These are phyloP conservation scores for Colletotrichum eleusines DNA, from an alignment of 2,329 filamentous ascomycete species.

Conservation along the genomic window DNA sequence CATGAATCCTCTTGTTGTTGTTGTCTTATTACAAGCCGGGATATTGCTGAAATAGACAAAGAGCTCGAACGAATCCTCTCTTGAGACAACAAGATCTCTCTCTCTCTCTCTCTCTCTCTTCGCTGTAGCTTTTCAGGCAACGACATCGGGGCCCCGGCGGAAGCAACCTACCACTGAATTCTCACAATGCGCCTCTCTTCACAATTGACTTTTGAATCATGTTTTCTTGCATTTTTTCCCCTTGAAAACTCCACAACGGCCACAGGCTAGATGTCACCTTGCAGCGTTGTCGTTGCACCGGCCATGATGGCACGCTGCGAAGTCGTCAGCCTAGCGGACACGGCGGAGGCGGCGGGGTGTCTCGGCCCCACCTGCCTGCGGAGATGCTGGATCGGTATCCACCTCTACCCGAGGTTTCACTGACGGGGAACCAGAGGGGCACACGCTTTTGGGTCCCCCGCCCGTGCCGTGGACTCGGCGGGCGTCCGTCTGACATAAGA, in stretches of 20 bases:
- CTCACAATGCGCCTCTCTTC: too few species aligned
- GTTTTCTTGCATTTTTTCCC: background rate
- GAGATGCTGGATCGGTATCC: background rate
- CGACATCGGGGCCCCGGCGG: too few species aligned
- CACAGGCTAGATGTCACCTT: too few species aligned
- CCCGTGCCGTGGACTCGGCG: conserved; percentile 1
- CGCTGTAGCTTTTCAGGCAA: background rate
- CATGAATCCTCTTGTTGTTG: too few species aligned
- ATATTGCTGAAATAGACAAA: too few species aligned
- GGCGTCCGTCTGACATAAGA: background rate
- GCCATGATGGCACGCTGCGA: background rate
- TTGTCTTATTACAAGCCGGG: too few species aligned
- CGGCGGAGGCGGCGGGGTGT: background rate
- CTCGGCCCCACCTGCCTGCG: background rate
- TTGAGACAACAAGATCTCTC: background rate
- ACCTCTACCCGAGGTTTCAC: background rate
- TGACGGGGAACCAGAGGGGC: background rate
- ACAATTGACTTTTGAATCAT: background rate
- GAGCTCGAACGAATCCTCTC: too few species aligned
- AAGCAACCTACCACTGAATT: too few species aligned
- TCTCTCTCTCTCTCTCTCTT: background rate
- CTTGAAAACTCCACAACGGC: background rate
- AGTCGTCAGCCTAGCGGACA: background rate
- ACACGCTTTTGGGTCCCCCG: too few species aligned
- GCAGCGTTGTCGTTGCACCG: too few species aligned